Evolutionary conservation across 768 basidiomycete species (phyloP).

Genomic region (Suillus subalutaceus): DNA sequence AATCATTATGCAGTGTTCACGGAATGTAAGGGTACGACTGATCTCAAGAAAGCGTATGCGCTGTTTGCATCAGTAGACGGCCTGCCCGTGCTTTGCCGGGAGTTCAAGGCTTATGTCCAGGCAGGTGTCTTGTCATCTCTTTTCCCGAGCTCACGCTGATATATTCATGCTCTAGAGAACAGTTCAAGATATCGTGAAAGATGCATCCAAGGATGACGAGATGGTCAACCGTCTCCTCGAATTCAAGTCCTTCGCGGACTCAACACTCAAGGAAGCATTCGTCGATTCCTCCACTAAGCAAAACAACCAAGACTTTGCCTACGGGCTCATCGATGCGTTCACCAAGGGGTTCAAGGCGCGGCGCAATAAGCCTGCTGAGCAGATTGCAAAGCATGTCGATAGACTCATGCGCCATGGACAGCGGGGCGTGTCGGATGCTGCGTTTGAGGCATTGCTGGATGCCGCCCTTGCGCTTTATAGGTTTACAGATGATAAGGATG

Average conservation of each 20-base stretch:
- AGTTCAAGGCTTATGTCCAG: constrained; percentile 65
- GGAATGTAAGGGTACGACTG: constrained; percentile 44
- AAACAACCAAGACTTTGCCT: constrained; percentile 59
- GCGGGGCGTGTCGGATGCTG: constrained; percentile 60
- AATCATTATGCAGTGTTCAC: constrained; percentile 50
- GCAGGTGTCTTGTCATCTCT: constrained; percentile 36
- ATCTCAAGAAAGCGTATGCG: constrained; percentile 56
- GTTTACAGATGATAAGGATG: constrained; percentile 91
- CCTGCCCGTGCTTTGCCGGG: constrained; percentile 52
- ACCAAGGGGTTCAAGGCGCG: constrained; percentile 71
- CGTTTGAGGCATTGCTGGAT: constrained; percentile 67
- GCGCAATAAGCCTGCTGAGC: constrained; percentile 85
- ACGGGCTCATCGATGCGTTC: constrained; percentile 76
- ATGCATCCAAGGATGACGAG: constrained; percentile 62
- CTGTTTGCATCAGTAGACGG: constrained; percentile 63
- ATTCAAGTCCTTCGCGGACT: constrained; percentile 63
- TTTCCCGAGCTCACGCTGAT: constrained; percentile 3
- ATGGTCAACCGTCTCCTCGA: constrained; percentile 78
- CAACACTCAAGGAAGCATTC: constrained; percentile 54
- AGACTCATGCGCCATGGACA: constrained; percentile 87
- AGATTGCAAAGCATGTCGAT: constrained; percentile 92
- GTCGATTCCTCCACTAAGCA: constrained; percentile 37
- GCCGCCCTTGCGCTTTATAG: constrained; percentile 75
- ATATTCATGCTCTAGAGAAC: constrained; percentile 40
- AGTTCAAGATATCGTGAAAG: constrained; percentile 69